phyloP scores from a whole-genome alignment of 1,139 yeast species.

The Pichia sp. region DNA sequence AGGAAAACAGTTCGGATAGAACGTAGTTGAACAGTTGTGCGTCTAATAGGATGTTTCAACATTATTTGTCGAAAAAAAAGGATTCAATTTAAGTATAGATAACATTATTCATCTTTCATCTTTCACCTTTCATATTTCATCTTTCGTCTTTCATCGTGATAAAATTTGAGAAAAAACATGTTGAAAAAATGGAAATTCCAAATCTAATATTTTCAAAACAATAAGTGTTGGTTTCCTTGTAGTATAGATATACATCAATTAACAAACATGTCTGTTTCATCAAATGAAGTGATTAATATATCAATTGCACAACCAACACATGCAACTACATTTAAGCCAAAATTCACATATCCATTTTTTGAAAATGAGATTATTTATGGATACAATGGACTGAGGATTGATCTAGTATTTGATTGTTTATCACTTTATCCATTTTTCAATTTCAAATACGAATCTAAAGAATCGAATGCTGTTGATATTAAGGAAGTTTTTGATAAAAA shows the following conservation, averaged over 20 bases:
- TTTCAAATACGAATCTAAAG: conserved; percentile 48
- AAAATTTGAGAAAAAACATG: not conserved
- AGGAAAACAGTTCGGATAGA: conserved; percentile 35
- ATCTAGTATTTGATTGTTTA: conserved; percentile 48
- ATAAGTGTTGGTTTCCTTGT: too few species aligned
- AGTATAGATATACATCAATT: too few species aligned
- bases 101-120: too few species aligned
- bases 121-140: too few species aligned
- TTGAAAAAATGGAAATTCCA: not conserved
- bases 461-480: conserved; percentile 37
- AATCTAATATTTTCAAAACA: too few species aligned
- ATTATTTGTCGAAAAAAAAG: not conserved
- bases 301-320: conserved; percentile 44
- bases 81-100: too few species aligned
- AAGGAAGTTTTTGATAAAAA: conserved; percentile 39
- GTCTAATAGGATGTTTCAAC: not conserved
- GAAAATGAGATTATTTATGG: conserved; percentile 91
- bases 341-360: conserved; percentile 84
- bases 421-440: conserved; percentile 52
- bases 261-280: not conserved
- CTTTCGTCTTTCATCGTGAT: too few species aligned
- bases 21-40: too few species aligned
- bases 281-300: not conserved
- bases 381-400: conserved; percentile 56
- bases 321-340: conserved; percentile 58